These are phyloP conservation scores for Coemansia sp. DNA, from an alignment of 192 early-diverging fungal genomes.

Conservation along the genomic window DNA sequence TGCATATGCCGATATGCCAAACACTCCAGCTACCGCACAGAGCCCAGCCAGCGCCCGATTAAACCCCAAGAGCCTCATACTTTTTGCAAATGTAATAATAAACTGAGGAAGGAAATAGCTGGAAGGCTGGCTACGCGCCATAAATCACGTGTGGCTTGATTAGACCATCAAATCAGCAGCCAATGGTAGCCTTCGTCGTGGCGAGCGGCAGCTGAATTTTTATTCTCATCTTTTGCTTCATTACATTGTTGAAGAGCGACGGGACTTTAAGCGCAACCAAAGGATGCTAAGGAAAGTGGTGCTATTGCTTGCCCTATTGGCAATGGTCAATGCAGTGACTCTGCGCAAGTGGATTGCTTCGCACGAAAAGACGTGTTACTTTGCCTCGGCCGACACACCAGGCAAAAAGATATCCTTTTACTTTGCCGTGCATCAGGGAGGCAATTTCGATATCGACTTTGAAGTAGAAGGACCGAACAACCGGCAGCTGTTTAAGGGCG, in stretches of 20 bases:
- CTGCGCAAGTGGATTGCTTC: conserved; percentile 88
- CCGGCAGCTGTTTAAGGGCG: conserved; percentile 67
- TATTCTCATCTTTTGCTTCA: neutral
- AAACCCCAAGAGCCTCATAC: conserved; percentile 5
- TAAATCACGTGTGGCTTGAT: too few species aligned
- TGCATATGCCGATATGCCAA: conserved; percentile 1
- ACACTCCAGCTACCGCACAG: conserved; percentile 7
- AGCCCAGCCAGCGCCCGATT: conserved; percentile 7
- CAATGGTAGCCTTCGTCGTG: conserved; percentile 4
- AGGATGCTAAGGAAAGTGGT: conserved; percentile 48
- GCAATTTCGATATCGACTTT: conserved; percentile 96
- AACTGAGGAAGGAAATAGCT: neutral
- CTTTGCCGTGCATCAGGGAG: conserved; percentile 97
- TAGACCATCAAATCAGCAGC: conserved; percentile 2
- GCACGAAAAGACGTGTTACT: conserved; percentile 91
- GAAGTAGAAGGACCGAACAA: conserved; percentile 75
- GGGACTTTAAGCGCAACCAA: neutral
- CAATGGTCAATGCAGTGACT: conserved; percentile 53
- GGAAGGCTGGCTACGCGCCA: neutral
- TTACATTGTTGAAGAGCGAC: neutral
- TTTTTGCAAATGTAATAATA: conserved; percentile 3
- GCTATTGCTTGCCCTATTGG: conserved; percentile 45
- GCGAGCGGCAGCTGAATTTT: conserved; percentile 4
- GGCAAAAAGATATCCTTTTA: conserved; percentile 96
- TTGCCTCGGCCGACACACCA: conserved; percentile 67